Base-by-base conservation (phyloP, 164 flowering plant genomes). In the Vitis riparia region DNA sequence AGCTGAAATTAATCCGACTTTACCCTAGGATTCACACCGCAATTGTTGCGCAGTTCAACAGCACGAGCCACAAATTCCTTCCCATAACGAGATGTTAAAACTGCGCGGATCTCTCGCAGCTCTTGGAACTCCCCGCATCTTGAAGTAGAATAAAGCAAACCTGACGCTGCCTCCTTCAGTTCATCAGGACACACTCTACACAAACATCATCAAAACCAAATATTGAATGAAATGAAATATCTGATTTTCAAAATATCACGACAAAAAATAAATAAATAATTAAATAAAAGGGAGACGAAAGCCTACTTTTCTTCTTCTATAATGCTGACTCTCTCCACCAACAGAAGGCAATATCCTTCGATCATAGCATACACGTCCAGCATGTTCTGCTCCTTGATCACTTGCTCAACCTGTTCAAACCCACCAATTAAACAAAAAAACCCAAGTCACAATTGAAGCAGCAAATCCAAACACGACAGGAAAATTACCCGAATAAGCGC, bases 101-200 rank as follows among this genome's bases (percentile, higher is more conserved):
- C 66, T 0, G 63, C 48, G 7, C 93, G 97, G 67, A 94, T 82
- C 78, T 91, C 86, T 68, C 78, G 89, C 53, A 95, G 88, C 76
- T 95, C 99, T 2, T 98, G 98, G 50, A 89, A 84, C 8, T 93
- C 96, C 27, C 98, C 98, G 62, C 91, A 86, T 71, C 99, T 92
- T 0, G 98, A 84, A 48, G 93, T 70, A 1, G 92, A 98, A 71
- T 69, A 93, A 8, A 89, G 73, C 74, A 95, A 68, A 44, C 89
- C 75, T 6, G 97, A 76, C 44, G 81, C 71, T 9, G 93, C 92
- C 82, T 92, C 99, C 50, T 71, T 71, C 16, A 95, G 77, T 61
- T 95, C 98, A 2, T 88, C 87, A 19, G 98, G 97, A 67, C 99
- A 95, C 13, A 12, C 84, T 71, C 98, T 92, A 66, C 32, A 66